Conservation (phyloP, 345 rosid genomes). For the Camelina hispida region DNA sequence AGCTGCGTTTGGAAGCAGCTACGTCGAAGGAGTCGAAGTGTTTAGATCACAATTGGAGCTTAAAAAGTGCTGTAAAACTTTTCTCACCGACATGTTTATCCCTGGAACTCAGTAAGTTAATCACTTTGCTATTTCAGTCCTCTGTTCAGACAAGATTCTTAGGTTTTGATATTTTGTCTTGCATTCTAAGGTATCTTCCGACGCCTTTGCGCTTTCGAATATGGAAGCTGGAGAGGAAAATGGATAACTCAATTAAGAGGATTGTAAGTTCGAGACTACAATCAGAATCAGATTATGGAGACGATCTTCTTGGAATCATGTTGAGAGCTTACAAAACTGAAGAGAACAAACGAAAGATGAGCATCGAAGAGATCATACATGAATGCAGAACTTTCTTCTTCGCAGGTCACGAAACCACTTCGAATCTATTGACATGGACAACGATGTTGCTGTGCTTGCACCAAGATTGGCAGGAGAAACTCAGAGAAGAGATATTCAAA, state of each 20-base stretch:
- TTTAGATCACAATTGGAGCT: constrained; percentile 52
- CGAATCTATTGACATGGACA: constrained; percentile 61
- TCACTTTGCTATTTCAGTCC: background rate
- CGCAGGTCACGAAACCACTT: constrained; percentile 48
- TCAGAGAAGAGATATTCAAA: constrained; percentile 54
- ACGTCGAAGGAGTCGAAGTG: constrained; percentile 47
- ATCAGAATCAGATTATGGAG: constrained; percentile 29
- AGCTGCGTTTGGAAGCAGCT: constrained; percentile 57
- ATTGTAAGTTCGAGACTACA: constrained; percentile 43
- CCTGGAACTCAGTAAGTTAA: constrained; percentile 54
- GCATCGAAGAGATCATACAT: constrained; percentile 54
- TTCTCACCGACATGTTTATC: constrained; percentile 30
- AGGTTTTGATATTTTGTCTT: background rate
- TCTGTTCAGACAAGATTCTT: background rate
- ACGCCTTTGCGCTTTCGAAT: constrained; percentile 44
- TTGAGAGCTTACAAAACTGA: constrained; percentile 28
- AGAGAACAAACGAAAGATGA: constrained; percentile 35
- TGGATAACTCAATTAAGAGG: constrained; percentile 36
- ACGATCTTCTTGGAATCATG: constrained; percentile 55
- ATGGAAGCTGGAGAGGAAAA: constrained; percentile 54
- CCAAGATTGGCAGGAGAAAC: constrained; percentile 62
- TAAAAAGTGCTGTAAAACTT: constrained; percentile 34
- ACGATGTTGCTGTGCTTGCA: constrained; percentile 54
- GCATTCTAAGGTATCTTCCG: constrained; percentile 51
- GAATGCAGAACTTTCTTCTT: constrained; percentile 68